Conservation (phyloP, 768 basidiomycete species). For the Naganishia antarctica region DNA sequence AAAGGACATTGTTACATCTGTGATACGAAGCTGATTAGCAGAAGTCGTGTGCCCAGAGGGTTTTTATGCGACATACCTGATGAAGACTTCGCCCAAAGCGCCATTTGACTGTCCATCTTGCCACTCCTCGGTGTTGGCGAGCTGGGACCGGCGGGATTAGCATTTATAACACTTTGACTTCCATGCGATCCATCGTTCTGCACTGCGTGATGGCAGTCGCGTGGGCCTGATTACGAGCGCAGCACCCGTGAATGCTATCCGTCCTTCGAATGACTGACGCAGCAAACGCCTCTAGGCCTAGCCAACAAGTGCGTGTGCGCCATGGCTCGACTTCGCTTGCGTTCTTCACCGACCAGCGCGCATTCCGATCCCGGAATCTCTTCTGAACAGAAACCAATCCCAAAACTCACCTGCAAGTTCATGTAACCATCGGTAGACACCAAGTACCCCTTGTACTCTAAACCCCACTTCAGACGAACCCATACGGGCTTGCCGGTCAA, state of each 20-base stretch:
- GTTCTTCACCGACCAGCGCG: no score
- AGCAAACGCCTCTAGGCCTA: no score
- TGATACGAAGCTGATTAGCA: neutral
- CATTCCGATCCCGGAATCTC: no score
- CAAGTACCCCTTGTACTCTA: conserved; percentile 98
- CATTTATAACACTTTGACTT: no score
- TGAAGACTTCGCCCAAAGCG: conserved; percentile 96
- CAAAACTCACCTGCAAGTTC: conserved; percentile 91
- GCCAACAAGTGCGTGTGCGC: no score
- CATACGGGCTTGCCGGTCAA: conserved; percentile 94
- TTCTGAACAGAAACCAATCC: no score
- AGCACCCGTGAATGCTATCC: no score
- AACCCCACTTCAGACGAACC: conserved; percentile 95
- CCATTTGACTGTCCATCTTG: conserved; percentile 94
- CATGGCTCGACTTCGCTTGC: no score
- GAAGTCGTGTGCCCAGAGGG: neutral
- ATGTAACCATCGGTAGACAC: conserved; percentile 99
- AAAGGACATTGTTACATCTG: conserved; percentile 77
- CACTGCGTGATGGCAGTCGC: no score
- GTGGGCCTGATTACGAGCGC: no score
- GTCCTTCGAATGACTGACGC: no score
- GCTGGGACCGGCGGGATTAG: conserved; percentile 53
- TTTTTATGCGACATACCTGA: conserved; percentile 67
- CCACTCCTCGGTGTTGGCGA: conserved; percentile 98
- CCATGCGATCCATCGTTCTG: no score